These are phyloP conservation scores for Komagataea norvegica DNA, from an alignment of 1,139 yeast species.

Conservation along the genomic window DNA sequence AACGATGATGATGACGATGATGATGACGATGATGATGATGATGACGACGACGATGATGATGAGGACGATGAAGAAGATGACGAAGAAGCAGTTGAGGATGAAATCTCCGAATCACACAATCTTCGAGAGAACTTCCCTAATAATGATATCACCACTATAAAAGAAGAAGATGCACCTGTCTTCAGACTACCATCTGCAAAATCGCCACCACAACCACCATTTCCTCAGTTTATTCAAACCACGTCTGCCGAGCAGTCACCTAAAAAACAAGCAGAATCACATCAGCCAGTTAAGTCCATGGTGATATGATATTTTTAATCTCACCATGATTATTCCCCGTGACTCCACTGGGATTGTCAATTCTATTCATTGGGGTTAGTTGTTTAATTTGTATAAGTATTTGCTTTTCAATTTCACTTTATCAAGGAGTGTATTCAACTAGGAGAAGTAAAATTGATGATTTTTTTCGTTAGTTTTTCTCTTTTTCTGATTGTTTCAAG, in stretches of 20 bases:
- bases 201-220: not conserved
- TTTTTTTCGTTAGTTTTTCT: too few relatives aligned
- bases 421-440: too few relatives aligned
- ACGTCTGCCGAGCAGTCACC: slow-evolving; percentile 2
- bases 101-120: slow-evolving; percentile 1
- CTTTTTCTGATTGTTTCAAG: too few relatives aligned
- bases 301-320: slow-evolving; percentile 7
- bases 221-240: not conserved
- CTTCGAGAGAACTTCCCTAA: slow-evolving; percentile 2
- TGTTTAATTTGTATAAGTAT: too few relatives aligned
- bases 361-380: not conserved
- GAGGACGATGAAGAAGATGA: slow-evolving; percentile 37
- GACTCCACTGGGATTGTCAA: too few relatives aligned
- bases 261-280: slow-evolving; percentile 5
- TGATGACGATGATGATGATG: slow-evolving; percentile 30
- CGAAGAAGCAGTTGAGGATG: slow-evolving; percentile 13
- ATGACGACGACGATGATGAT: slow-evolving; percentile 29
- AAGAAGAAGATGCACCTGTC: slow-evolving; percentile 6
- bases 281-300: slow-evolving; percentile 11
- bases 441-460: too few relatives aligned
- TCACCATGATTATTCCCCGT: too few relatives aligned
- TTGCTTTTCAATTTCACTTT: too few relatives aligned
- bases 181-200: not conserved
- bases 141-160: slow-evolving; percentile 6
- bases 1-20: slow-evolving; percentile 30